Percentiles rank a stretch among this genome's conserved stretches.
Evolutionary conservation across 169 alveolate species (phyloP).

Genomic region (Fabrea salina): DNA sequence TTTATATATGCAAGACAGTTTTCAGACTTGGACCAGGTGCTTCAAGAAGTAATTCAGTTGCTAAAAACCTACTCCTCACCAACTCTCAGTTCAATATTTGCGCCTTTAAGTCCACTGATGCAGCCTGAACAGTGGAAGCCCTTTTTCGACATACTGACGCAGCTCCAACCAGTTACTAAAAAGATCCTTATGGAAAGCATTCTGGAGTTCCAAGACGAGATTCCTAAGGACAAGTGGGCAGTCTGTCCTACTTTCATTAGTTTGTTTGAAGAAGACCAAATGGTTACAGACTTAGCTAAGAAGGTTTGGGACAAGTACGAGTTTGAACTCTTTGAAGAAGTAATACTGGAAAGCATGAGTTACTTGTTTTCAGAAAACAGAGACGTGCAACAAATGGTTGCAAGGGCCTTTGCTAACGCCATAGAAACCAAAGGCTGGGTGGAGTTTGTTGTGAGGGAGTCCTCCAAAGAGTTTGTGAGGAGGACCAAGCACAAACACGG

Average conservation of each 20-base stretch:
- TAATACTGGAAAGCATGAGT: not conserved
- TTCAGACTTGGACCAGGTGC: not conserved
- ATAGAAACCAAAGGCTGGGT: not conserved
- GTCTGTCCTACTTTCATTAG: not conserved
- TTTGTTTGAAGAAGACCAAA: not conserved
- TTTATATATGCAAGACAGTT: not conserved
- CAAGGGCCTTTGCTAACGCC: not conserved
- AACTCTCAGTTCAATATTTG: not conserved
- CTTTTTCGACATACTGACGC: not conserved
- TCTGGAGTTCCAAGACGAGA: not conserved
- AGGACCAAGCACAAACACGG: not conserved
- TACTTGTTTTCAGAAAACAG: not conserved
- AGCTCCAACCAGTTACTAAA: constrained; percentile 16
- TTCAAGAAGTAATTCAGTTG: not conserved
- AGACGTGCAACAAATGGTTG: not conserved
- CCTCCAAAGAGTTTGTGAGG: not conserved
- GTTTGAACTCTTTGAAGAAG: not conserved
- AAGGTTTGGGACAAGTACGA: constrained; percentile 9
- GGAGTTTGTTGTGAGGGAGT: not conserved
- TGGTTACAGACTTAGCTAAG: not conserved
- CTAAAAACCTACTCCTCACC: not conserved
- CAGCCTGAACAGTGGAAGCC: constrained; percentile 18
- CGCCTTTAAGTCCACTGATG: not conserved
- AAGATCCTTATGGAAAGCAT: not conserved
- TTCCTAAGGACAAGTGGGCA: not conserved